phyloP scores from a whole-genome alignment of 179 eudicot genomes.

The Carnegiea gigantea region DNA sequence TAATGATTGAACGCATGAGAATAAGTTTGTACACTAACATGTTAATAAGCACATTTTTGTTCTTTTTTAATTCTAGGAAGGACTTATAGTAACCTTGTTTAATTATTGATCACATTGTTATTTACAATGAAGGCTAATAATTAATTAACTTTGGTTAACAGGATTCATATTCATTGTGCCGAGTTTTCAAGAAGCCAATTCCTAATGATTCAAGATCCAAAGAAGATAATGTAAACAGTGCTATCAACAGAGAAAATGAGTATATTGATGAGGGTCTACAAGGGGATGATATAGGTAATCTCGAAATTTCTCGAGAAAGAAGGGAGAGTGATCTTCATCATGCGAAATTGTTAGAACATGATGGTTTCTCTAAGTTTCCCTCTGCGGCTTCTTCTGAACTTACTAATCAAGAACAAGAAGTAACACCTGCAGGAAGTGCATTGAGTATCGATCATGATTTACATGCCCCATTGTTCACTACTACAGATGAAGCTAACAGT shows the following conservation, averaged over 20 bases:
- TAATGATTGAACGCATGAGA: too few species aligned
- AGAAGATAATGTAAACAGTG: constrained; percentile 14
- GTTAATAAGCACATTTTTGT: too few species aligned
- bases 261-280: constrained; percentile 24
- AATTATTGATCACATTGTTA: too few species aligned
- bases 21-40: too few species aligned
- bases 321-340: constrained; percentile 14
- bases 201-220: constrained; percentile 24
- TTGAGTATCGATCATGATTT: constrained; percentile 31
- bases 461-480: constrained; percentile 34
- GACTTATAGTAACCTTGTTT: not conserved
- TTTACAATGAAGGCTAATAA: not conserved
- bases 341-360: constrained; percentile 4
- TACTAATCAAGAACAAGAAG: constrained; percentile 46
- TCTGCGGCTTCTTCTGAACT: constrained; percentile 54
- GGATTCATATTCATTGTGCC: constrained; percentile 60
- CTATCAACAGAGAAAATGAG: constrained; percentile 10
- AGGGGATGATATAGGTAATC: constrained; percentile 16
- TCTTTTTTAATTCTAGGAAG: not conserved
- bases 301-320: not conserved
- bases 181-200: constrained; percentile 46
- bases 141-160: constrained; percentile 3
- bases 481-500: constrained; percentile 42
- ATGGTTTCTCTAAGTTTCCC: constrained; percentile 27
- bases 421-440: constrained; percentile 37